phyloP scores from a whole-genome alignment of 176 grass and related monocot species.

The Raddia guianensis region DNA sequence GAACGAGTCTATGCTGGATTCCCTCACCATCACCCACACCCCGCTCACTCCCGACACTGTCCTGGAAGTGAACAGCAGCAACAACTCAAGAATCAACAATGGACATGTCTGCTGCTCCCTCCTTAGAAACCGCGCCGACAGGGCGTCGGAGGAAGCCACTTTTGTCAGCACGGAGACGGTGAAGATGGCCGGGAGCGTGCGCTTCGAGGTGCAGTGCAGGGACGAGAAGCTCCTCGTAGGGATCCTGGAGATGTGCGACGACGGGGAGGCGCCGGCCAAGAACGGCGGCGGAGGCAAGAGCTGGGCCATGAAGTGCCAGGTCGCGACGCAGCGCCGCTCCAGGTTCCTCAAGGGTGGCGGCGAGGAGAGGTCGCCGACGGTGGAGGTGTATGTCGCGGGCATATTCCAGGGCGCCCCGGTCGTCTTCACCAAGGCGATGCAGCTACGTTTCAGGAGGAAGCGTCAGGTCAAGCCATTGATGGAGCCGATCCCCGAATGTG shows the following conservation, averaged over 20 bases:
- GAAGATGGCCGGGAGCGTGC: slow-evolving; percentile 63
- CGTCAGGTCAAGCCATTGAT: slow-evolving; percentile 40
- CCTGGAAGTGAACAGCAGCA: slow-evolving; percentile 46
- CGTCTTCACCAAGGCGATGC: slow-evolving; percentile 68
- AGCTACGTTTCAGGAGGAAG: slow-evolving; percentile 45
- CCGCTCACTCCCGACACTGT: slow-evolving; percentile 61
- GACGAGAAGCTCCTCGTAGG: slow-evolving; percentile 59
- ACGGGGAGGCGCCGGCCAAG: not conserved
- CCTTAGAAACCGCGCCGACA: slow-evolving; percentile 49
- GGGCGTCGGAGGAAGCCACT: slow-evolving; percentile 49
- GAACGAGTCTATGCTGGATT: slow-evolving; percentile 49
- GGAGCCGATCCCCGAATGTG: slow-evolving; percentile 65
- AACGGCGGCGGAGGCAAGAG: not conserved
- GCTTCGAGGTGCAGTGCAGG: slow-evolving; percentile 64
- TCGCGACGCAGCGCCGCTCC: slow-evolving; percentile 25
- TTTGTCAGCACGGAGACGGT: slow-evolving; percentile 66
- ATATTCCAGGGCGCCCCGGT: slow-evolving; percentile 58
- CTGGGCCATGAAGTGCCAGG: slow-evolving; percentile 71
- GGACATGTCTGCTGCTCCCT: slow-evolving; percentile 53
- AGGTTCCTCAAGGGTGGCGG: slow-evolving; percentile 42
- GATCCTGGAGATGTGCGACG: slow-evolving; percentile 54
- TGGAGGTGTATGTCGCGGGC: slow-evolving; percentile 81
- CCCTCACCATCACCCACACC: slow-evolving; percentile 62
- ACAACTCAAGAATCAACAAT: not conserved
- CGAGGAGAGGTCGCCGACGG: slow-evolving; percentile 28